Evolutionary conservation across 2,329 filamentous ascomycete species (phyloP).

Genomic region (Phoma sp.): DNA sequence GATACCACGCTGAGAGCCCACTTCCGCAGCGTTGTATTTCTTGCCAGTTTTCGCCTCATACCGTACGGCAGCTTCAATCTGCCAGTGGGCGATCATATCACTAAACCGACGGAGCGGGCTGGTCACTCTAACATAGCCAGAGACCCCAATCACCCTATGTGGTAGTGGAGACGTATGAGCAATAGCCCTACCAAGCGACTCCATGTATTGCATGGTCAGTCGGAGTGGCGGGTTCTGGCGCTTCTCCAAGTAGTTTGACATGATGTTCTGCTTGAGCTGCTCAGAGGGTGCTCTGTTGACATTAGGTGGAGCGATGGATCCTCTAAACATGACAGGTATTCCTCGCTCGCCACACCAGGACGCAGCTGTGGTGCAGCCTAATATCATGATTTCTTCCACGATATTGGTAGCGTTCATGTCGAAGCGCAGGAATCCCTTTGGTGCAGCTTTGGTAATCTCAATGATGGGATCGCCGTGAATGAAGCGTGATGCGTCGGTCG

Average conservation of each 20-base stretch:
- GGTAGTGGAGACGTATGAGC: conserved; percentile 55
- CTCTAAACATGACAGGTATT: conserved; percentile 59
- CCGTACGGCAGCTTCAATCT: conserved; percentile 67
- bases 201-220: conserved; percentile 52
- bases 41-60: conserved; percentile 58
- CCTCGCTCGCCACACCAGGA: conserved; percentile 59
- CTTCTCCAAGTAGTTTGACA: conserved; percentile 47
- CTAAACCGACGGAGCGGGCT: conserved; percentile 66
- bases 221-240: conserved; percentile 43
- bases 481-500: conserved; percentile 44
- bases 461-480: conserved; percentile 55
- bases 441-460: conserved; percentile 27
- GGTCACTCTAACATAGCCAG: conserved; percentile 64
- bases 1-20: conserved; percentile 45
- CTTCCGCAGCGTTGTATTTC: conserved; percentile 44
- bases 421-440: conserved; percentile 14
- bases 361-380: conserved; percentile 60
- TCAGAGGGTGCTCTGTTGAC: conserved; percentile 18
- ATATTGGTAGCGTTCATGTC: conserved; percentile 37
- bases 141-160: conserved; percentile 60
- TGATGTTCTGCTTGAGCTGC: conserved; percentile 40
- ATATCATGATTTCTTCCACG: conserved; percentile 58
- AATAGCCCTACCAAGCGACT: conserved; percentile 50
- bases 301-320: conserved; percentile 39
- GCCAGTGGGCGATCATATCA: conserved; percentile 68